Evolutionary conservation across 2,329 filamentous ascomycete genomes (phyloP).

Genomic region (Trichoderma arundinaceum): DNA sequence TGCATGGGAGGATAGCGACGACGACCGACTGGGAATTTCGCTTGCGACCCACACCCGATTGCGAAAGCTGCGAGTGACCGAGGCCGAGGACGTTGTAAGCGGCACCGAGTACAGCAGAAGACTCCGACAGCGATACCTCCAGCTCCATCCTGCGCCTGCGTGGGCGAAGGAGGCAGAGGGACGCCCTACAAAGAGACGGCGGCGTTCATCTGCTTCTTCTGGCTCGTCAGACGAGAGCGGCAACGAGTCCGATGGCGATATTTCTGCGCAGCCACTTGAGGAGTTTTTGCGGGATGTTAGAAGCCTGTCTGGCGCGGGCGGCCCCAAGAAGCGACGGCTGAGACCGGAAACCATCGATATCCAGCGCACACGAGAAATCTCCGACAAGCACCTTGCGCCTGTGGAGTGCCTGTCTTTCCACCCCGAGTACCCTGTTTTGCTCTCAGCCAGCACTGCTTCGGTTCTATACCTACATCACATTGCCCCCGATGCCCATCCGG

Average conservation of each 20-base stretch:
- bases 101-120: slow-evolving; percentile 85
- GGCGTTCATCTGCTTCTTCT: slow-evolving; percentile 59
- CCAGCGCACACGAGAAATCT: slow-evolving; percentile 84
- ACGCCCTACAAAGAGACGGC: slow-evolving; percentile 57
- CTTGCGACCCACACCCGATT: slow-evolving; percentile 75
- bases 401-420: slow-evolving; percentile 89
- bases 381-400: slow-evolving; percentile 76
- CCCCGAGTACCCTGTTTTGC: slow-evolving; percentile 82
- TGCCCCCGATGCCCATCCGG: slow-evolving; percentile 73
- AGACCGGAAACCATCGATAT: slow-evolving; percentile 90
- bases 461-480: slow-evolving; percentile 90
- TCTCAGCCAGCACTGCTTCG: slow-evolving; percentile 86
- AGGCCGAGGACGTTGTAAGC: slow-evolving; percentile 83
- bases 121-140: slow-evolving; percentile 76
- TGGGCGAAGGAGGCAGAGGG: slow-evolving; percentile 62
- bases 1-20: slow-evolving; percentile 94
- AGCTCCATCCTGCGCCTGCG: slow-evolving; percentile 63
- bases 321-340: slow-evolving; percentile 70
- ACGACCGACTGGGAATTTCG: slow-evolving; percentile 84
- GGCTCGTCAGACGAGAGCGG: slow-evolving; percentile 60
- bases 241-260: slow-evolving; percentile 61
- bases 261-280: slow-evolving; percentile 78
- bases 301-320: slow-evolving; percentile 63
- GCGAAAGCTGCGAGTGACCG: slow-evolving; percentile 80
- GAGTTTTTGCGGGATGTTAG: slow-evolving; percentile 77